Evolutionary conservation across 164 flowering plant species (phyloP), one percentile per base, ranked within the genome.

Genomic region (Stephania yunnanensis): DNA sequence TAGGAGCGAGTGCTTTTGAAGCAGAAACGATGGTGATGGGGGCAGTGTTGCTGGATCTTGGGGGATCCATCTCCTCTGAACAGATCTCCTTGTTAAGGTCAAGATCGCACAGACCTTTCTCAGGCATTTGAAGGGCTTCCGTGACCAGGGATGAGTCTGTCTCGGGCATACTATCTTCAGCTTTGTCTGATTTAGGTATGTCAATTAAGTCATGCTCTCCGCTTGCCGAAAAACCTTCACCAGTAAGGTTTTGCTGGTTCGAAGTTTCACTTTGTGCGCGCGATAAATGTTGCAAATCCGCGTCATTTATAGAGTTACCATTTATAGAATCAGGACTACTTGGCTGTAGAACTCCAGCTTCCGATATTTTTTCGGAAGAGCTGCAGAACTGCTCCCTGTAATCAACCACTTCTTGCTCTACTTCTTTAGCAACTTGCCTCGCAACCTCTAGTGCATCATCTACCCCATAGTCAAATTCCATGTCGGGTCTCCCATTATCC

Each of bases 371-470:
- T 74, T 87, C 94, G 7, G 91, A 85, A 46, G 90, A 85, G 81
- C 87, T 85, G 79, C 87, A 82, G 20, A 84, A 84, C 29, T 82
- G 88, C 74, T 87, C 93, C 77, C 83, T 79, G 73, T 78, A 81
- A 75, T 84, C 89, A 25, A 75, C 87, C 61, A 89, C 89, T 79
- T 92, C 90, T 76, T 88, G 83, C 81, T 85, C 94, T 46, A 89
- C 95, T 82, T 89, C 92, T 73, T 85, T 86, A 42, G 95, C 97
- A 75, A 93, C 98, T 74, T 85, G 86, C 67, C 91, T 77, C 80
- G 97, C 97, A 74, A 91, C 85, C 82, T 95, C 94, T 77, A 94
- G 77, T 29, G 99, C 89, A 84, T 93, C 98, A 74, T 87, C 86
- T 12, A 86, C 80, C 30, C 90, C 95, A 85, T 86, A 87, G 44